Evolutionary conservation across 2,329 filamentous ascomycete genomes (phyloP).

Genomic region (Botrytis aclada): DNA sequence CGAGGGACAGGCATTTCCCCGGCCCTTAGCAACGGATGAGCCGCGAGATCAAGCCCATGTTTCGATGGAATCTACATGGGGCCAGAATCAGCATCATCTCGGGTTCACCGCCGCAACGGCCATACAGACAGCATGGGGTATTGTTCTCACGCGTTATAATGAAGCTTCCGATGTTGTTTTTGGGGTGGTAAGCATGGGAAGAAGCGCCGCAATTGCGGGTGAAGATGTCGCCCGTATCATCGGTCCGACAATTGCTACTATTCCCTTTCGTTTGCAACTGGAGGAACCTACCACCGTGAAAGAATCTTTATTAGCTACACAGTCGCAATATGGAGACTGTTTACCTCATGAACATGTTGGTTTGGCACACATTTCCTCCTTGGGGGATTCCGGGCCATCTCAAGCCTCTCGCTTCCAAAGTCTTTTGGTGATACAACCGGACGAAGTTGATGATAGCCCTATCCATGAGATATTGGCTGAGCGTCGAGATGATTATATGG

Average conservation of each 20-base stretch:
- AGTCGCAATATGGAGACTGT: background rate
- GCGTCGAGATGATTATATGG: background rate
- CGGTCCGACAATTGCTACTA: background rate
- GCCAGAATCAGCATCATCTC: background rate
- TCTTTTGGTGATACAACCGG: background rate
- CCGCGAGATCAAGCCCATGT: background rate
- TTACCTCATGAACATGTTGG: background rate
- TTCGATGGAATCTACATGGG: background rate
- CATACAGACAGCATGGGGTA: slow-evolving; percentile 39
- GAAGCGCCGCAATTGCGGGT: slow-evolving; percentile 34
- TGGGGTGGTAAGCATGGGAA: slow-evolving; percentile 44
- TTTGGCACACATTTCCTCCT: background rate
- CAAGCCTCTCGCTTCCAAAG: background rate
- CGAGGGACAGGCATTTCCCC: background rate
- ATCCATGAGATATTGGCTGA: background rate
- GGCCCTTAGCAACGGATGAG: background rate
- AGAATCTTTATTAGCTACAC: background rate
- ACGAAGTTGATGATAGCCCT: background rate
- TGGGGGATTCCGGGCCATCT: background rate
- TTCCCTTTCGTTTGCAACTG: background rate
- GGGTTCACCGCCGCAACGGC: background rate
- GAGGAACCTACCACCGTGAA: background rate
- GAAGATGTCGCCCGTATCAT: background rate
- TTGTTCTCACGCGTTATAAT: slow-evolving; percentile 41
- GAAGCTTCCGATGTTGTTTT: slow-evolving; percentile 42